A percentile compares a stretch with the other conserved stretches of the same genome.
Conservation (phyloP, 73 alveolate genomes). For the Symbiodinium natans region DNA sequence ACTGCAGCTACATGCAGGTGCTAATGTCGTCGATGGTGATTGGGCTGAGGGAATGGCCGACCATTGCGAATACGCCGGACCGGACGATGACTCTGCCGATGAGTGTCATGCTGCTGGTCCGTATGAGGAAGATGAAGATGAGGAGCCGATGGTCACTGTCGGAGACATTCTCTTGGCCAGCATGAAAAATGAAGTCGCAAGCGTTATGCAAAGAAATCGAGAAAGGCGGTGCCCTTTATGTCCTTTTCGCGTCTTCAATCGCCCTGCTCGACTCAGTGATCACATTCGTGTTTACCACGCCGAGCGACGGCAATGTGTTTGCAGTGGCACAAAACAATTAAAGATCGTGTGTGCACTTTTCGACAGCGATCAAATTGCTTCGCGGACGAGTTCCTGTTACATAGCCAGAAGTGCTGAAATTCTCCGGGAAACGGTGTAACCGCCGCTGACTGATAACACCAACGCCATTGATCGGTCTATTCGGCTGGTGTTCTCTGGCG, state of each 20-base stretch:
- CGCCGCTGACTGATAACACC: neutral
- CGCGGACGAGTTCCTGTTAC: neutral
- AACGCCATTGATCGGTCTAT: neutral
- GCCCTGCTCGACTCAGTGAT: neutral
- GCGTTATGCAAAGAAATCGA: neutral
- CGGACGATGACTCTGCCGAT: neutral
- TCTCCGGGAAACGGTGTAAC: neutral
- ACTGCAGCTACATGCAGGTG: neutral
- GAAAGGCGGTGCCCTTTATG: constrained; percentile 5
- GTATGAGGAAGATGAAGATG: neutral
- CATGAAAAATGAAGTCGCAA: neutral
- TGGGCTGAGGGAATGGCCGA: neutral
- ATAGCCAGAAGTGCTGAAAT: neutral
- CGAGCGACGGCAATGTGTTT: neutral
- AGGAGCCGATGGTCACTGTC: constrained; percentile 3
- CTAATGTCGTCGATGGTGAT: neutral
- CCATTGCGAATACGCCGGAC: constrained; percentile 21
- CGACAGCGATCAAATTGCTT: constrained; percentile 10
- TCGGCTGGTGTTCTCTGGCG: neutral
- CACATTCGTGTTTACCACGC: constrained; percentile 3
- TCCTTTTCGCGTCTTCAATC: constrained; percentile 1
- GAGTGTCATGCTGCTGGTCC: neutral
- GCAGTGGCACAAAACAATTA: constrained; percentile 40
- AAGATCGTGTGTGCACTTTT: constrained; percentile 2
- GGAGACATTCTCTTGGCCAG: neutral